Conservation (phyloP, 169 alveolate genomes). For the Plasmodium reichenowi region DNA sequence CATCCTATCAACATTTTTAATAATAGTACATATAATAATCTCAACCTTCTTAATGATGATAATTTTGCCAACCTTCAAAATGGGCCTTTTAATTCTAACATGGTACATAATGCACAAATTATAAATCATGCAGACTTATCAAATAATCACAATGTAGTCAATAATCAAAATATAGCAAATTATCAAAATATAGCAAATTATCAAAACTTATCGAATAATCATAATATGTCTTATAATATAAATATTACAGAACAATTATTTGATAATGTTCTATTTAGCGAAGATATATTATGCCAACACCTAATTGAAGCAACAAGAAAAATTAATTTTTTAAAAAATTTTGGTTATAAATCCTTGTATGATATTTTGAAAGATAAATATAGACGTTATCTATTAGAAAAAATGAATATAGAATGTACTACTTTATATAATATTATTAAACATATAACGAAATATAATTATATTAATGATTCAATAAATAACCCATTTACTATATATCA, state of each 20-base stretch:
- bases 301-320: conserved; percentile 27
- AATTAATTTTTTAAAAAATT: conserved; percentile 15
- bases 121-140: too few relatives aligned
- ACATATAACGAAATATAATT: conserved; percentile 37
- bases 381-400: neutral
- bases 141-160: too few relatives aligned
- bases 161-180: neutral
- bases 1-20: too few relatives aligned
- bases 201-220: neutral
- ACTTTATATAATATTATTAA: conserved; percentile 32
- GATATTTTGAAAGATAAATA: conserved; percentile 44
- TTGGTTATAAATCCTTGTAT: conserved; percentile 56
- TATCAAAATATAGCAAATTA: neutral
- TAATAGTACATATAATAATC: too few relatives aligned
- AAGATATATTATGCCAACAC: neutral
- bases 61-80: too few relatives aligned
- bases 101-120: too few relatives aligned
- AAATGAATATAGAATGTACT: conserved; percentile 22
- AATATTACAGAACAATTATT: neutral
- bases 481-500: conserved; percentile 64
- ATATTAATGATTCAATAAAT: conserved; percentile 40
- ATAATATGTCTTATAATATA: neutral
- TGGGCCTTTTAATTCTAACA: too few relatives aligned
- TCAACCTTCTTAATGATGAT: too few relatives aligned
- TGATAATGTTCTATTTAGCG: conserved; percentile 1